Percentiles rank a stretch among this genome's conserved stretches.
These are phyloP conservation scores for Erodium trifolium DNA, from an alignment of 441 rosid genomes.

Conservation along the genomic window DNA sequence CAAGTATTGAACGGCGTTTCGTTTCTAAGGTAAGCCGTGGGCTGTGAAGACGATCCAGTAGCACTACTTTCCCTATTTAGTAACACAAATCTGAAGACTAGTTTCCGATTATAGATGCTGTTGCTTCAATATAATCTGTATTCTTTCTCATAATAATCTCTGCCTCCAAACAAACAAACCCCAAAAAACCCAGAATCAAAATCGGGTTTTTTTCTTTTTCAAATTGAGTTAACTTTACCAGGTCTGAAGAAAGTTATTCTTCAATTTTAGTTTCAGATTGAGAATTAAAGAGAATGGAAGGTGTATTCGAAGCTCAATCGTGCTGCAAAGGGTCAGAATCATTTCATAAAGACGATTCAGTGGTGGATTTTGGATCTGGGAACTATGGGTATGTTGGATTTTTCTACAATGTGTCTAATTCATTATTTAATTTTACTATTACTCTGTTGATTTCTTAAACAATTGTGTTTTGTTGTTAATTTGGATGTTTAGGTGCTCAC, in stretches of 20 bases:
- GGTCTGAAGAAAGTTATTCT: conserved; percentile 2
- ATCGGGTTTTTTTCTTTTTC: not conserved
- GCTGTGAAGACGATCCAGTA: no score
- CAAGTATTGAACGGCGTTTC: not conserved
- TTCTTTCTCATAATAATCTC: not conserved
- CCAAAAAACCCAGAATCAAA: not conserved
- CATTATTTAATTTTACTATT: not conserved
- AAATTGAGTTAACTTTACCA: not conserved
- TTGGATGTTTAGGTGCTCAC: conserved; percentile 41
- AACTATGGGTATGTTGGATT: conserved; percentile 46
- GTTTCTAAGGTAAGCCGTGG: not conserved
- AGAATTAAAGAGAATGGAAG: conserved; percentile 27
- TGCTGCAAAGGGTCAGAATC: conserved; percentile 12
- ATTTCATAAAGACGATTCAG: not conserved
- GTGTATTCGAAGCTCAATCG: conserved; percentile 24
- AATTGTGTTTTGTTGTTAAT: not conserved
- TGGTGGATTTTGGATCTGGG: conserved; percentile 41
- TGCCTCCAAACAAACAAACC: no score
- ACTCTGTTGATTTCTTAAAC: not conserved
- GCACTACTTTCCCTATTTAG: not conserved
- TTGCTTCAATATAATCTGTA: not conserved
- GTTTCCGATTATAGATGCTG: not conserved
- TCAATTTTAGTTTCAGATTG: conserved; percentile 12
- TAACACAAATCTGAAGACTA: not conserved
- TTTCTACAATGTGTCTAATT: not conserved